Evolutionary conservation across 2,329 filamentous ascomycete species (phyloP), one percentile per base, ranked within the genome.

Genomic region (Calonectria multiphialidica): DNA sequence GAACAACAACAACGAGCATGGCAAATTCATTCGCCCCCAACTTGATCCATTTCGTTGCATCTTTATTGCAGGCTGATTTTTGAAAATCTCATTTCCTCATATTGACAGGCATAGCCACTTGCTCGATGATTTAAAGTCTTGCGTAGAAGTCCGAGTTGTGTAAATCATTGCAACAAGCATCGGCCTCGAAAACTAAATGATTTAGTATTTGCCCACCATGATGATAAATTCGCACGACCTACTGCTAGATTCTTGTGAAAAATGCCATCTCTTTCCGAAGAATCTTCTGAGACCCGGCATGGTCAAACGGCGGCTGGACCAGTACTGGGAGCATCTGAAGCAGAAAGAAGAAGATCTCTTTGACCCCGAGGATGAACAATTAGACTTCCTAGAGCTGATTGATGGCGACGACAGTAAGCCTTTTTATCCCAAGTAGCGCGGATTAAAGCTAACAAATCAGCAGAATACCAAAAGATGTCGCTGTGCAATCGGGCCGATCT

Each of bases 311-410:
- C 16, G 28, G 1, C 47, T 69, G n/a, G 8, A n/a, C 10, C 9
- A 16, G 4, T 37, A 57, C 3, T 28, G 35, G 9, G 45, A 63
- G 3, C 15, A 49, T 28, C 61, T 70, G n/a, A 30, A 70, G 13
- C 18, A n/a, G 9, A 50, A 30, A 2, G 18, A 45, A 1, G 6
- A 50, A 3, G 33, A 5, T 7, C 50, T 70, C 33, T 65, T 65
- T 23, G 42, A 37, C 7, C 5, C 61, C 6, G 16, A 7, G 3
- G 25, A 25, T 7, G 37, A 59, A 33, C 12, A 4, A 21, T 33
- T 70, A 16, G 59, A 70, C 18, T 23, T 70, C 25, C 23, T 70
- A n/a, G 67, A 70, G 50, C 30, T 37, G 1, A 10, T 18, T 7
- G 59, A 70, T 40, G 67, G 67, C 13, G 59, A 57, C 23, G 40